These are phyloP conservation scores for Dictyostelium intermedium DNA, from an alignment of 78 protist species.

Conservation along the genomic window DNA sequence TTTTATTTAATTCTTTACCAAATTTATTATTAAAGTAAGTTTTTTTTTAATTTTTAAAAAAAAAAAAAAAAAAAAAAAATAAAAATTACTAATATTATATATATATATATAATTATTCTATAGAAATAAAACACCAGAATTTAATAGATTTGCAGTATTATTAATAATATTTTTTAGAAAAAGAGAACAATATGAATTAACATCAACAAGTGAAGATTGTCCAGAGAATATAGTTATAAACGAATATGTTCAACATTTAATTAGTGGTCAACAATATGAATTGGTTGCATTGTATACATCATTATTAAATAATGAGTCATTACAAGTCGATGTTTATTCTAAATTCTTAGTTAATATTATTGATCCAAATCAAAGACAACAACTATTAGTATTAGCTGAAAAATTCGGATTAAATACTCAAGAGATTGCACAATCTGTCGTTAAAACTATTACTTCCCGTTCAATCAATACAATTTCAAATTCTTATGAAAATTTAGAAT, in stretches of 20 bases:
- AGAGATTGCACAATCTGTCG: slow-evolving; percentile 47
- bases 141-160: slow-evolving; percentile 27
- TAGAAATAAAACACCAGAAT: slow-evolving; percentile 19
- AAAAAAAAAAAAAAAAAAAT: no score
- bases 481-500: neutral
- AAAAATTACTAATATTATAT: neutral
- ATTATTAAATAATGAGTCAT: neutral
- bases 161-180: slow-evolving; percentile 49
- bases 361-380: slow-evolving; percentile 13
- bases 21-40: neutral
- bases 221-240: slow-evolving; percentile 35
- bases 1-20: neutral
- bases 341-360: slow-evolving; percentile 47
- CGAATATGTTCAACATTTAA: slow-evolving; percentile 44
- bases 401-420: slow-evolving; percentile 40
- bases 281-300: slow-evolving; percentile 67
- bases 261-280: slow-evolving; percentile 23
- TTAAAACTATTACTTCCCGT: slow-evolving; percentile 8
- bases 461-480: neutral
- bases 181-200: neutral
- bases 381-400: slow-evolving; percentile 44
- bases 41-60: neutral
- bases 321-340: slow-evolving; percentile 28
- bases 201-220: neutral
- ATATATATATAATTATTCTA: neutral